Evolutionary conservation across 164 flowering plant genomes (phyloP), one percentile per base, ranked within the genome.

Genomic region (Nymphaea colorata): DNA sequence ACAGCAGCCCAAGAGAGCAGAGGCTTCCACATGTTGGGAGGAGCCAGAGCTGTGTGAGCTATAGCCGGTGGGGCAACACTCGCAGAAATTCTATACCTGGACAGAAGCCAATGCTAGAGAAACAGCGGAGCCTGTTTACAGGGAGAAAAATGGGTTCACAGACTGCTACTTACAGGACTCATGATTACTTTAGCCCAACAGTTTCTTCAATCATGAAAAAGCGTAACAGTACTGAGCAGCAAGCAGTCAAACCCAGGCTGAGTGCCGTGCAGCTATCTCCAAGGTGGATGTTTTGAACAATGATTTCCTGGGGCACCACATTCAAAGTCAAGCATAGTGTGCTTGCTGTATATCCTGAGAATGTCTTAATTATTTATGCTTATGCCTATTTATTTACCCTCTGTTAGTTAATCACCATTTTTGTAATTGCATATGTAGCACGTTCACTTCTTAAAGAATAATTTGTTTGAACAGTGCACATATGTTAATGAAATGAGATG

Each of bases 191-290:
- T 76, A 86, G 91, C 67, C 98, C 98, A 0, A 93, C 98, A 1
- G 93, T 93, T 41, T 88, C 98, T 18, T 93, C 98, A 3, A 83
- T 88, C 68, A 88, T 93, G 93, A 93, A 93, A 79, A 91, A 89
- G 71, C 74, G 93, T 70, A 83, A 82, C 78, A 78, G 66, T 64
- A 62, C 72, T n/a, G 91, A 82, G 77, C 86, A 76, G 69, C 78
- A 73, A 42, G 77, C 69, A 41, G n/a, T 10, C 3, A 83, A 72
- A 71, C 80, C 85, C 15, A 78, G 81, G 61, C 89, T 67, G 68
- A 83, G 71, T 72, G 81, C 87, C 4, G 86, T 78, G 53, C 87
- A 84, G 75, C 80, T 85, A 45, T 93, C 96, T 65, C 92, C 90
- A 7, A 89, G 82, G 76, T 90, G 98, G 98, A 75, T 72, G 75